Conservation (phyloP, 139 green algal species). For the Volvox reticuliferus region DNA sequence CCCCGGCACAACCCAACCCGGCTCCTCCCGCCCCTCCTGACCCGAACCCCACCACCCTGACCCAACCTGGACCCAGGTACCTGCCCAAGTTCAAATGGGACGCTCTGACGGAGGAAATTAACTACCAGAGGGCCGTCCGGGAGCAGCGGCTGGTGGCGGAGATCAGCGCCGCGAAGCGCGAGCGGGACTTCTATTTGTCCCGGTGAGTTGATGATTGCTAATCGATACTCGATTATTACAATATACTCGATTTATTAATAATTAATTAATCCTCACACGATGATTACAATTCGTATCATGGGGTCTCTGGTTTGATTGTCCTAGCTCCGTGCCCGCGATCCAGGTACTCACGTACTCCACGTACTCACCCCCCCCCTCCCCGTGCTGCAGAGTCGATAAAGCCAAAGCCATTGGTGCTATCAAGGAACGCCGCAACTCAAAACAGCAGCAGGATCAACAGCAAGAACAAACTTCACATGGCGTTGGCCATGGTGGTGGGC, state of each 20-base stretch:
- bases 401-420: constrained; percentile 69
- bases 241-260: too few species aligned
- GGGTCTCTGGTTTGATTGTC: background rate
- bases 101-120: constrained; percentile 95
- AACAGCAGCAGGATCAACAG: constrained; percentile 8
- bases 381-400: constrained; percentile 56
- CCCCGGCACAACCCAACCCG: too few species aligned
- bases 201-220: constrained; percentile 34
- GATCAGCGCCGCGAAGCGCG: constrained; percentile 87
- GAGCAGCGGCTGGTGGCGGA: constrained; percentile 93
- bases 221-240: too few species aligned
- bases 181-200: constrained; percentile 96
- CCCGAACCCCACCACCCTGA: too few species aligned
- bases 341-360: too few species aligned
- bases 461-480: background rate
- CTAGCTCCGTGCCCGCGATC: background rate
- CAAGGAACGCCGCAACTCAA: constrained; percentile 49
- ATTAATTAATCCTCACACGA: too few species aligned
- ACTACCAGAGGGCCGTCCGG: constrained; percentile 74
- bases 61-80: constrained; percentile 66
- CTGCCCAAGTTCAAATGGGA: constrained; percentile 97
- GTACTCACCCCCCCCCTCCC: too few species aligned
- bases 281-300: too few species aligned
- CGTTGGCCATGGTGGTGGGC: too few species aligned
- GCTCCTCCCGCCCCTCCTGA: too few species aligned